Evolutionary conservation across 192 early-diverging fungal genomes (phyloP).

Genomic region (Entophlyctis luteolus): DNA sequence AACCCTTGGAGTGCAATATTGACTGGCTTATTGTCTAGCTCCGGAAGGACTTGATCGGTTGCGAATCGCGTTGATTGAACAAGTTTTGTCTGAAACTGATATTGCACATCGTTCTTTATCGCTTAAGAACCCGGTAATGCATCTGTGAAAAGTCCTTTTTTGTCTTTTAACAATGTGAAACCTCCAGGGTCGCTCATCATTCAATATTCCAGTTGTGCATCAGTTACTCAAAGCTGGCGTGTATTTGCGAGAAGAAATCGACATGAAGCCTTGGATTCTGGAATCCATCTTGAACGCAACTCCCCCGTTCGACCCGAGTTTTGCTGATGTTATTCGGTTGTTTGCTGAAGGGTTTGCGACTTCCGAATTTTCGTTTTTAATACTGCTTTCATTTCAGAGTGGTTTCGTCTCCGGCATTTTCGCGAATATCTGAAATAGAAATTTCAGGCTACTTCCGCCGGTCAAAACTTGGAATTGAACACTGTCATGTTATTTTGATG

Average conservation of each 20-base stretch:
- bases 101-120: constrained; percentile 19
- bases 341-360: constrained; percentile 16
- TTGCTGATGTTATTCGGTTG: constrained; percentile 9
- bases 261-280: constrained; percentile 23
- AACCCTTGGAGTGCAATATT: background rate
- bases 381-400: background rate
- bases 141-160: background rate
- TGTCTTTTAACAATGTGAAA: background rate
- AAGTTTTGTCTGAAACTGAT: constrained; percentile 10
- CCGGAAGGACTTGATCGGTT: constrained; percentile 2
- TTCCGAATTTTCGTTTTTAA: background rate
- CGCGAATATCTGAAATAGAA: constrained; percentile 14
- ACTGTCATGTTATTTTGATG: constrained; percentile 2
- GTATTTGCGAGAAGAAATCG: background rate
- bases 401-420: background rate
- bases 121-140: background rate
- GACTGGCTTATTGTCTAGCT: background rate
- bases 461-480: background rate
- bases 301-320: constrained; percentile 1
- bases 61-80: constrained; percentile 10
- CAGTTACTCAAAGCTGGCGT: constrained; percentile 23
- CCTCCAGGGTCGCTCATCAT: background rate
- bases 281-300: background rate
- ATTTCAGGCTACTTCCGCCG: background rate
- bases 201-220: constrained; percentile 14